Evolutionary conservation across 148 eudicot species (phyloP).

Genomic region (Limonium bicolor): DNA sequence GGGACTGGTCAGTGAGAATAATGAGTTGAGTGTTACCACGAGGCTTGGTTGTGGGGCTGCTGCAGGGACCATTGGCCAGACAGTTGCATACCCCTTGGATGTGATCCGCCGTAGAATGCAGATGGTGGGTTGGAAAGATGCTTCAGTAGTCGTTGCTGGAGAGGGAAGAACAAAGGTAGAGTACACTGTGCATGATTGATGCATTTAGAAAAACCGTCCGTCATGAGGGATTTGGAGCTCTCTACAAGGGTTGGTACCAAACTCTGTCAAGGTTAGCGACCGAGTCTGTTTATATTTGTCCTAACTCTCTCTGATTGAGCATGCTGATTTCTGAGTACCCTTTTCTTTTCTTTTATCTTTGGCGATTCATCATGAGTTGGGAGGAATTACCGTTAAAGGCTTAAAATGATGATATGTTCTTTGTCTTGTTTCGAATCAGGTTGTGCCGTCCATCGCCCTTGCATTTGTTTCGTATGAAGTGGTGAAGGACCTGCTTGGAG

Average conservation of each 20-base stretch:
- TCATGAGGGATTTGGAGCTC: slow-evolving; percentile 68
- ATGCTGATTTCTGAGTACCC: not conserved
- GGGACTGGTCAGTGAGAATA: slow-evolving; percentile 33
- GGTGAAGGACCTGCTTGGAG: slow-evolving; percentile 72
- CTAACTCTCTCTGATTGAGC: not conserved
- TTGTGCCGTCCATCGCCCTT: slow-evolving; percentile 80
- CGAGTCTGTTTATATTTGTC: not conserved
- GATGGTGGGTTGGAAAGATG: slow-evolving; percentile 92
- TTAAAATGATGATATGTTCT: no score
- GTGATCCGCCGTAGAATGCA: slow-evolving; percentile 94
- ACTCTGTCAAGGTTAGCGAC: slow-evolving; percentile 72
- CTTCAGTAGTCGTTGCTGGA: slow-evolving; percentile 62
- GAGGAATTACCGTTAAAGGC: no score
- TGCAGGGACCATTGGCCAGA: slow-evolving; percentile 88
- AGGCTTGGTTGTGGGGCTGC: slow-evolving; percentile 90
- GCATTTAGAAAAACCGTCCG: slow-evolving; percentile 81
- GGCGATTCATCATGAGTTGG: no score
- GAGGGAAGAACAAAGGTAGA: slow-evolving; percentile 51
- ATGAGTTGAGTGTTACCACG: slow-evolving; percentile 53
- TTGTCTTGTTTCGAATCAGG: slow-evolving; percentile 17
- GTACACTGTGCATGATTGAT: slow-evolving; percentile 74
- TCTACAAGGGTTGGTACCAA: slow-evolving; percentile 95
- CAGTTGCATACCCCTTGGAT: slow-evolving; percentile 89
- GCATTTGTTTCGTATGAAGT: slow-evolving; percentile 83
- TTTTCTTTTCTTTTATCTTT: not conserved